phyloP scores from a whole-genome alignment of 139 green algal genomes.

The Chlamydomonas asymmetrica region DNA sequence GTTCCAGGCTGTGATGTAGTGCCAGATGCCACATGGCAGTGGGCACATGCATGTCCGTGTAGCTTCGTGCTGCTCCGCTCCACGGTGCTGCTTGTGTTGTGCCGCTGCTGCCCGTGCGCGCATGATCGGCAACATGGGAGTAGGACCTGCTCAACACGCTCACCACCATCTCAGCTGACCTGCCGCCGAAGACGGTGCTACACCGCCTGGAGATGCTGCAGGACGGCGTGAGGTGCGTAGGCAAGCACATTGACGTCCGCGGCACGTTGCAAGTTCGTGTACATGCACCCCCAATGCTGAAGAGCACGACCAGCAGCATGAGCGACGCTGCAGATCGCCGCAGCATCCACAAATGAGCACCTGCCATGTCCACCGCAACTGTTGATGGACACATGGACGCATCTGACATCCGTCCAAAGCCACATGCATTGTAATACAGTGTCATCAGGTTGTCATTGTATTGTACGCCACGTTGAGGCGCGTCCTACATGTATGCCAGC shows the following conservation, averaged over 20 bases:
- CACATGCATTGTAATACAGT: too few species aligned
- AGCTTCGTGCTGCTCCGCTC: not conserved
- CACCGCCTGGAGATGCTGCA: constrained; percentile 74
- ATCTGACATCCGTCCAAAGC: not conserved
- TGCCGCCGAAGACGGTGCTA: constrained; percentile 68
- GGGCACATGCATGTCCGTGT: not conserved
- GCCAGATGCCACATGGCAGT: not conserved
- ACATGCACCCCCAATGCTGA: too few species aligned
- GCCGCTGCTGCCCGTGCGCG: not conserved
- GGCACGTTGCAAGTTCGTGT: not conserved
- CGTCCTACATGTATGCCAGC: not conserved
- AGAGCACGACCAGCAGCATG: not conserved
- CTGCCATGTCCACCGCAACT: not conserved
- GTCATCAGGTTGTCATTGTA: too few species aligned
- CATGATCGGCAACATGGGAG: too few species aligned
- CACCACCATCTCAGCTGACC: constrained; percentile 51
- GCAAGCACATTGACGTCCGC: not conserved
- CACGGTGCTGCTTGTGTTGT: not conserved
- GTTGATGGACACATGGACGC: not conserved
- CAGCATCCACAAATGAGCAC: not conserved
- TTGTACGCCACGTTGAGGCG: not conserved
- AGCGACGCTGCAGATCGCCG: not conserved
- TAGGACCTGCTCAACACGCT: constrained; percentile 42
- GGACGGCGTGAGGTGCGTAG: constrained; percentile 43
- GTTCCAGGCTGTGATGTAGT: too few species aligned